Conservation (phyloP, 768 basidiomycete species). For the Auriscalpium vulgare region DNA sequence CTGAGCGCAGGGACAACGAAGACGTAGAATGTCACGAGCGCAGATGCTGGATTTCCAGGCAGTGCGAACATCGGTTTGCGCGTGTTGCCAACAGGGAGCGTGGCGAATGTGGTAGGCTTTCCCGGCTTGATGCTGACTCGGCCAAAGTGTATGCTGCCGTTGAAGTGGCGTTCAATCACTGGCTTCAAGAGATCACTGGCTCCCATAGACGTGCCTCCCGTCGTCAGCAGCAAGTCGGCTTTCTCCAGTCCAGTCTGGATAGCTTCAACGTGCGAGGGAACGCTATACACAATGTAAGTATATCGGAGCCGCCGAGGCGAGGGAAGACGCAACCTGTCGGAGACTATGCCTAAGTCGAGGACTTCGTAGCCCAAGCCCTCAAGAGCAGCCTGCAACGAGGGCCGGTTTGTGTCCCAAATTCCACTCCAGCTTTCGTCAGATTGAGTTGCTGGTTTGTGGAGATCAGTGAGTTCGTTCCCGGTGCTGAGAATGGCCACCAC, state of each 20-base stretch:
- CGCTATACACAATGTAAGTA: conserved; percentile 26
- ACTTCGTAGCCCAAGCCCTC: conserved; percentile 70
- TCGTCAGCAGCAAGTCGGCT: conserved; percentile 75
- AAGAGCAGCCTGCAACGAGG: conserved; percentile 62
- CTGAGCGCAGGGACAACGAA: conserved; percentile 80
- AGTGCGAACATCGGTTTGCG: conserved; percentile 72
- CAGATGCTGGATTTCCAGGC: conserved; percentile 85
- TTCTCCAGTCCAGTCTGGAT: conserved; percentile 47
- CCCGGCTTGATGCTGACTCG: conserved; percentile 68
- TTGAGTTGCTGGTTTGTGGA: conserved; percentile 35
- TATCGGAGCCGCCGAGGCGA: neutral
- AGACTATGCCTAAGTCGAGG: conserved; percentile 72
- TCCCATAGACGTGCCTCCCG: conserved; percentile 91
- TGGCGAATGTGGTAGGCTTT: conserved; percentile 88
- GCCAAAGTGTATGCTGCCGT: conserved; percentile 78
- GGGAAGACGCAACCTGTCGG: conserved; percentile 49
- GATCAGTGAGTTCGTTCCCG: conserved; percentile 71
- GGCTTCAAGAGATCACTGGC: conserved; percentile 83
- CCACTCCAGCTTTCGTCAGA: conserved; percentile 49
- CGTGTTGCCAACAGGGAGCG: conserved; percentile 41
- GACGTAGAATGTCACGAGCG: conserved; percentile 77
- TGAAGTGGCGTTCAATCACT: conserved; percentile 71
- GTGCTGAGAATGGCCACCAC: conserved; percentile 78
- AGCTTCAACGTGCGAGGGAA: conserved; percentile 48
- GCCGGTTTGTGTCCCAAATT: conserved; percentile 83